phyloP scores from a whole-genome alignment of 2,329 filamentous ascomycete genomes.

The Hypoxylon sp. region DNA sequence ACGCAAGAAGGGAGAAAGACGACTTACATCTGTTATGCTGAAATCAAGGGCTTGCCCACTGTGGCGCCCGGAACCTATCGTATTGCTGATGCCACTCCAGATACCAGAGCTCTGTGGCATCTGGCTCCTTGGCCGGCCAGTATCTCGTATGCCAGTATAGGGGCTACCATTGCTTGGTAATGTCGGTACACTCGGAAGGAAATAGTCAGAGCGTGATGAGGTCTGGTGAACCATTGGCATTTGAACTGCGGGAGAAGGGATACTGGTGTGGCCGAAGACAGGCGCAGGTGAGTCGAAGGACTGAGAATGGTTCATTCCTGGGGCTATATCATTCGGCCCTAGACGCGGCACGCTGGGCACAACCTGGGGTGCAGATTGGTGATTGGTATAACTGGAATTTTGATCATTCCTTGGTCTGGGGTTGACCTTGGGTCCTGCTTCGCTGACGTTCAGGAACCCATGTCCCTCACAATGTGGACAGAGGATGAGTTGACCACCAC shows the following conservation, averaged over 20 bases:
- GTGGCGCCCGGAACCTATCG: background rate
- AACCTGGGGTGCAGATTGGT: background rate
- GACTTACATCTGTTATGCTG: background rate
- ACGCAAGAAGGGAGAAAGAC: background rate
- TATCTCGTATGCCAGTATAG: background rate
- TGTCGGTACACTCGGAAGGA: background rate
- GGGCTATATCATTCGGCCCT: background rate
- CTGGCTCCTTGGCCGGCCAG: background rate
- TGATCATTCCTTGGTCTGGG: background rate
- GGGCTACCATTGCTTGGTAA: background rate
- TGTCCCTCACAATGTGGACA: slow-evolving; percentile 27
- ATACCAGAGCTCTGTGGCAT: background rate
- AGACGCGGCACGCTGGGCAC: background rate
- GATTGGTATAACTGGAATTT: background rate
- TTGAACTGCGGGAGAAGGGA: background rate
- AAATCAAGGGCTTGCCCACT: too few relatives aligned
- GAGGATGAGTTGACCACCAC: background rate
- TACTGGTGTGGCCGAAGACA: background rate
- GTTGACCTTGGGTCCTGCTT: background rate
- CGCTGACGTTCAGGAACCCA: slow-evolving; percentile 8
- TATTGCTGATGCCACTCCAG: background rate
- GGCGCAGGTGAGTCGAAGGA: background rate
- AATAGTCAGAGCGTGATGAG: background rate
- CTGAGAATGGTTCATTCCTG: background rate
- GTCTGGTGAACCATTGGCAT: background rate